Evolutionary conservation across 2,329 filamentous ascomycete species (phyloP), one percentile per base, ranked within the genome.

Genomic region (Colletotrichum camelliae): DNA sequence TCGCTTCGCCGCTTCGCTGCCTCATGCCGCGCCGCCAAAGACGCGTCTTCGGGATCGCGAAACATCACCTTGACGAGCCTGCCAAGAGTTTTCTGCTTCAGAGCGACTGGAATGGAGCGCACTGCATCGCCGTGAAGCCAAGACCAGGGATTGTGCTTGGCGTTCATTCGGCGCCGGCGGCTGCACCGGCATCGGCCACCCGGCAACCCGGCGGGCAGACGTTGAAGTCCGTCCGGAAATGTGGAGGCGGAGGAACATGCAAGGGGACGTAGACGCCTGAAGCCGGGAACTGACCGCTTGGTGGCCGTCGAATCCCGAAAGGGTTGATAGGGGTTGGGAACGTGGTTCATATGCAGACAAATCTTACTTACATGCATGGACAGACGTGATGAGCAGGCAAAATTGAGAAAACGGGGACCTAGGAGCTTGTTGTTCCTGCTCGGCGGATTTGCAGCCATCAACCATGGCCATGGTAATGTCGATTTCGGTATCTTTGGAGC

Each of bases 121-220:
- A 37, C 13, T 64, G 33, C 33, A 21, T 39, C 31, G 33, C 24
- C 33, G 33, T 24, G n/a, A 29, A 29, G 12, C 27, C 57, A 60
- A 31, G 33, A 39, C 37, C 37, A 39, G 37, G 37, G 37, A 39
- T 39, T 39, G 61, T 29, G 33, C 27, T 55, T 70, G 31, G 48
- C 68, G 52, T 60, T 52, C 61, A 55, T 71, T 72, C 72, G 68
- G 68, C 72, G 72, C 61, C 67, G 72, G 72, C 72, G 61, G 67
- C 67, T 71, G 67, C 43, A 37, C 48, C 60, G 67, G 48, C 72
- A 70, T 15, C 66, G 27, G 58, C 31, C 58, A 66, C 58, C 43
- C 71, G 71, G 72, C 52, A 67, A 27, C 24, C 35, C 60, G 72
- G 67, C 67, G 60, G 67, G 60, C 60, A 74, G 67, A 43, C 29